phyloP scores from a whole-genome alignment of 352 stramenopile species.

The Globisporangium nagaii region DNA sequence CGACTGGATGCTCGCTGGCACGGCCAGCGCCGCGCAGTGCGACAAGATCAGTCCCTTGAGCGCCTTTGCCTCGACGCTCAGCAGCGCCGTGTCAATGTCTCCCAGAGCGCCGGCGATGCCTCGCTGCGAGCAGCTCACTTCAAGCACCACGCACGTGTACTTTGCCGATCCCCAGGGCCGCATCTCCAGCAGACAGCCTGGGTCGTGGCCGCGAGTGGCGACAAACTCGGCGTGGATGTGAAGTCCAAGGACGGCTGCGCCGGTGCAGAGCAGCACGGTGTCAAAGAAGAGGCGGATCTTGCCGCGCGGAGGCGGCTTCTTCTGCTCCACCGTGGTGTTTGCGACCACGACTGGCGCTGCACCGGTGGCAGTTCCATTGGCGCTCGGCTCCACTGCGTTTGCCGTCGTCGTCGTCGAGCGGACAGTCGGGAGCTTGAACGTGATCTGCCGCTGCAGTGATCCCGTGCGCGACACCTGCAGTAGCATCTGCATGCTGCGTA shows the following conservation, averaged over 20 bases:
- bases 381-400: neutral
- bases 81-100: neutral
- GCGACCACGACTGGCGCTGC: neutral
- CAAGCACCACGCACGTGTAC: slow-evolving; percentile 6
- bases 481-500: slow-evolving; percentile 5
- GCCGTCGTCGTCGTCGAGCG: neutral
- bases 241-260: slow-evolving; percentile 1
- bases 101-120: neutral
- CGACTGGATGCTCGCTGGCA: neutral
- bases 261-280: neutral
- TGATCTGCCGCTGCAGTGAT: neutral
- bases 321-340: neutral
- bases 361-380: neutral
- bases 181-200: slow-evolving; percentile 5
- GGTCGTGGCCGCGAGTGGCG: neutral
- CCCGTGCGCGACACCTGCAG: neutral
- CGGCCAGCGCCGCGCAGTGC: neutral
- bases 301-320: neutral
- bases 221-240: neutral
- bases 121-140: slow-evolving; percentile 5
- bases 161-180: neutral
- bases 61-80: neutral
- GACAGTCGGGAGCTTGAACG: slow-evolving; percentile 2
- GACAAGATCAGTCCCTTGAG: slow-evolving; percentile 6
- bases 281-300: slow-evolving; percentile 7